phyloP scores from a whole-genome alignment of 1,284 basidiomycete genomes.

The Ustilago curta region DNA sequence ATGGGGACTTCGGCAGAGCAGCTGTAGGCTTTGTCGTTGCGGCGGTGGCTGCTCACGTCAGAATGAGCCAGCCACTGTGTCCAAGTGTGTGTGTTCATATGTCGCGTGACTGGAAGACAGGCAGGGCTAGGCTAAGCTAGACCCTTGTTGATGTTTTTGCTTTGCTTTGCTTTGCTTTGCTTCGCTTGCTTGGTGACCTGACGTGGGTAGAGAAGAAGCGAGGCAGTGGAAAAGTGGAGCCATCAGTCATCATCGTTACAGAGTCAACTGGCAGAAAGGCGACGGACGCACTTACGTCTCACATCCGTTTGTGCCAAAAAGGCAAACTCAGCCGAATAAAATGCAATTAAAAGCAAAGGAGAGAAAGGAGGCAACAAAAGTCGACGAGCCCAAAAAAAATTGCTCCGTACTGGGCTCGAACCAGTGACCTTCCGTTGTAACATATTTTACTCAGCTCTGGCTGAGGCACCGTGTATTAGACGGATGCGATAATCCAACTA shows the following conservation, averaged over 20 bases:
- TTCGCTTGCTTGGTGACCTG: neutral
- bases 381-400: conserved; percentile 11
- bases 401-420: conserved; percentile 57
- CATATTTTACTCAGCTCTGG: conserved; percentile 14
- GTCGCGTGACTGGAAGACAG: conserved; percentile 16
- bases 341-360: neutral
- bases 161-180: too few species aligned
- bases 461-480: conserved; percentile 52
- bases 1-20: neutral
- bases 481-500: conserved; percentile 54
- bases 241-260: too few species aligned
- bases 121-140: neutral
- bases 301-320: conserved; percentile 11
- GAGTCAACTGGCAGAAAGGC: too few species aligned
- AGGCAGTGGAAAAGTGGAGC: conserved; percentile 2
- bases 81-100: neutral
- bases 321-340: conserved; percentile 9
- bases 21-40: neutral
- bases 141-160: neutral
- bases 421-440: conserved; percentile 55
- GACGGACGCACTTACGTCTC: neutral
- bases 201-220: neutral
- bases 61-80: conserved; percentile 9
- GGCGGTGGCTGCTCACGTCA: conserved; percentile 24
- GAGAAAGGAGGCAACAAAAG: neutral